These are phyloP conservation scores for Astrocystis sublimbata DNA, from an alignment of 495 filamentous ascomycete species.

Conservation along the genomic window DNA sequence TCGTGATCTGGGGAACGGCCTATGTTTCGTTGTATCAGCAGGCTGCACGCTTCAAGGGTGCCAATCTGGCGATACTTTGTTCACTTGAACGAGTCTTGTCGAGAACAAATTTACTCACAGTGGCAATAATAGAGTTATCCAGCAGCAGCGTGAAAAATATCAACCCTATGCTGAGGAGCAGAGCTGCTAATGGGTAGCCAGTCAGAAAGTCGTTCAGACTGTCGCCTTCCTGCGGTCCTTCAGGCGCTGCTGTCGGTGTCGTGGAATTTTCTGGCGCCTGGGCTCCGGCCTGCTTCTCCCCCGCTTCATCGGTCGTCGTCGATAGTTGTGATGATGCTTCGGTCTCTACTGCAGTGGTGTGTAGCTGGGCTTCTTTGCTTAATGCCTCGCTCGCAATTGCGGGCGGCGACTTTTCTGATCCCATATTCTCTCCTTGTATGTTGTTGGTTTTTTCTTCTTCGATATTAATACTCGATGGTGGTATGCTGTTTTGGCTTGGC, in stretches of 20 bases:
- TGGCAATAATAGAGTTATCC: constrained; percentile 52
- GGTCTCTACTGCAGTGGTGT: background rate
- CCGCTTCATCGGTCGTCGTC: background rate
- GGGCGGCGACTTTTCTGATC: background rate
- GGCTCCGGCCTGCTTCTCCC: constrained; percentile 6
- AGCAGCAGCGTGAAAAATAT: constrained; percentile 52
- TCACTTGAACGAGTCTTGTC: background rate
- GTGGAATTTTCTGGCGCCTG: background rate
- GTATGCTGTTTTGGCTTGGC: background rate
- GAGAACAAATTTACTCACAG: constrained; percentile 31
- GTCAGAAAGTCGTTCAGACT: constrained; percentile 25
- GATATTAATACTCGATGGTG: no score
- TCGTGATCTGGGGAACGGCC: constrained; percentile 44
- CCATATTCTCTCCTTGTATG: no score
- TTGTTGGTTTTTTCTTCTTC: background rate
- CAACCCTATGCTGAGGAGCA: constrained; percentile 35
- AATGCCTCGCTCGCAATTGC: background rate
- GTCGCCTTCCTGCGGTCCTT: constrained; percentile 7
- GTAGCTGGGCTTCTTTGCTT: background rate
- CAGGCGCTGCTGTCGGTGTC: constrained; percentile 4
- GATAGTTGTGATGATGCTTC: background rate
- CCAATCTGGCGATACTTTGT: constrained; percentile 40
- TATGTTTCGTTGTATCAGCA: constrained; percentile 11
- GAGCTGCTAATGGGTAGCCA: constrained; percentile 27
- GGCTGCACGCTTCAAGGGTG: constrained; percentile 8